Evolutionary conservation across 2,329 filamentous ascomycete species (phyloP).

Genomic region (Thelonectria blattea): DNA sequence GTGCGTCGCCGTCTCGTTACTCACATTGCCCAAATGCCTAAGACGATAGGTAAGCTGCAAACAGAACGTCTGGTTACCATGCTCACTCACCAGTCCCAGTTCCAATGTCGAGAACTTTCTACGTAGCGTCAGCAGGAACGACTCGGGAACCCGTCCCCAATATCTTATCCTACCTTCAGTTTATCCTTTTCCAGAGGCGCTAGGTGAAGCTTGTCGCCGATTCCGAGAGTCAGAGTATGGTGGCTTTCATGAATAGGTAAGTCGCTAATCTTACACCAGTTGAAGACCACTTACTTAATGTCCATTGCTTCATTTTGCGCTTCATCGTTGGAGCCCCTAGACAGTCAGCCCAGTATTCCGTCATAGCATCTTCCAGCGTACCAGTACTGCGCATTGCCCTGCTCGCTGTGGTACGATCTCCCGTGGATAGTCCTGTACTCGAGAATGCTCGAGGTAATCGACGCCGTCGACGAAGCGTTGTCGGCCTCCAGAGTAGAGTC

Average conservation of each 20-base stretch:
- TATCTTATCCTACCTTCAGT: neutral
- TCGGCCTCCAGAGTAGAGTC: conserved; percentile 13
- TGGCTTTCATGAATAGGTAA: neutral
- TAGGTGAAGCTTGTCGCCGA: neutral
- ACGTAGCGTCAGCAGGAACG: neutral
- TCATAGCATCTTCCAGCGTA: neutral
- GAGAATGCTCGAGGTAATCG: conserved; percentile 19
- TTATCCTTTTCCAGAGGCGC: neutral
- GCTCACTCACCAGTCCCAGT: neutral
- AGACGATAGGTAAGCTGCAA: neutral
- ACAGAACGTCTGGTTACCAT: too few species aligned
- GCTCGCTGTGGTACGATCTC: conserved; percentile 20
- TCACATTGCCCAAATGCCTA: conserved; percentile 11
- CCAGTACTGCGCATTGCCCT: conserved; percentile 22
- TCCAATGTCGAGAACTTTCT: conserved; percentile 10
- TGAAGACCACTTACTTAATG: neutral
- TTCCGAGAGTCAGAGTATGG: conserved; percentile 1
- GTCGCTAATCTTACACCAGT: neutral
- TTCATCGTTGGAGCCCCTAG: neutral
- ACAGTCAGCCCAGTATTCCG: neutral
- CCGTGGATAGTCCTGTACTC: conserved; percentile 23
- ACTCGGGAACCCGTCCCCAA: neutral
- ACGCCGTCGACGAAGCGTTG: conserved; percentile 17
- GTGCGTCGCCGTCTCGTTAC: too few species aligned
- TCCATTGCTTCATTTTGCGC: neutral